These are phyloP conservation scores for Aspergillus pseudoviridinutans DNA, from an alignment of 2,329 filamentous ascomycete genomes.

Conservation along the genomic window DNA sequence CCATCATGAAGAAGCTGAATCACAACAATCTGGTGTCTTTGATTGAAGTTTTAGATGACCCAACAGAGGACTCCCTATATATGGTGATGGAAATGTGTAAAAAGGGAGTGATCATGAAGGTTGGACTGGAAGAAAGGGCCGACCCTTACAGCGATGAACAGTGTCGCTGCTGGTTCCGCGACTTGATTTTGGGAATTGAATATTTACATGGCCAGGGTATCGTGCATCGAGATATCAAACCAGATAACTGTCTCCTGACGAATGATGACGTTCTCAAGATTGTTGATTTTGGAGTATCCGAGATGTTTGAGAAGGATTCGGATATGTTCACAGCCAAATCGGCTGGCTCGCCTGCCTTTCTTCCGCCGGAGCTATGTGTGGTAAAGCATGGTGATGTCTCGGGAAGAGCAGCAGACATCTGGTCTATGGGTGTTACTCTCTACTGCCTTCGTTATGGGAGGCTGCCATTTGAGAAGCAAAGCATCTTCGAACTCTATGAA, in stretches of 20 bases:
- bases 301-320: constrained; percentile 89
- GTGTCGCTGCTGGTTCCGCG: constrained; percentile 89
- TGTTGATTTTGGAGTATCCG: constrained; percentile 97
- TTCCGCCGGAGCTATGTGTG: constrained; percentile 88
- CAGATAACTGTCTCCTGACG: constrained; percentile 88
- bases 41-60: constrained; percentile 92
- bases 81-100: constrained; percentile 99
- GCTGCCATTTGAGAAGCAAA: constrained; percentile 77
- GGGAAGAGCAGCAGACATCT: constrained; percentile 87
- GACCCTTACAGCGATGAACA: constrained; percentile 77
- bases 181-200: constrained; percentile 91
- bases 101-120: constrained; percentile 95
- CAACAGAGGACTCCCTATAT: constrained; percentile 90
- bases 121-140: constrained; percentile 77
- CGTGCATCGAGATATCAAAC: constrained; percentile 95
- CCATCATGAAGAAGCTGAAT: constrained; percentile 98
- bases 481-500: constrained; percentile 82
- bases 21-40: constrained; percentile 91
- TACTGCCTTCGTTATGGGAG: constrained; percentile 87
- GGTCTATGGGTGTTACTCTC: constrained; percentile 96
- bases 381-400: constrained; percentile 81
- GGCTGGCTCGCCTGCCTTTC: constrained; percentile 89
- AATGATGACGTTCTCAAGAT: constrained; percentile 92
- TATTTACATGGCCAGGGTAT: constrained; percentile 94
- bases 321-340: constrained; percentile 92